Evolutionary conservation across 306 rosid species (phyloP), one percentile per base, ranked within the genome.

Genomic region (Sicyos edulis): DNA sequence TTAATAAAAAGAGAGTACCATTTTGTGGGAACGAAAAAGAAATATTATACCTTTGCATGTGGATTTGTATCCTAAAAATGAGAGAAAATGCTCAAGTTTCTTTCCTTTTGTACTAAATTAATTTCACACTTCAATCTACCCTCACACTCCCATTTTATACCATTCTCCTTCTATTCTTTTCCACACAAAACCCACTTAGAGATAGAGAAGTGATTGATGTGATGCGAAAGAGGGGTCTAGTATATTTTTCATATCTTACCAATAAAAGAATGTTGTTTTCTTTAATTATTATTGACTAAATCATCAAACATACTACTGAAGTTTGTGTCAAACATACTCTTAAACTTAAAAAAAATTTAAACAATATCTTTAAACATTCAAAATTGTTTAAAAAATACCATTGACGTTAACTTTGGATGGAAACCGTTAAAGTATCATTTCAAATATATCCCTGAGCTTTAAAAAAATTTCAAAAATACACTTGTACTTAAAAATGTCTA

Each of bases 121-220:
- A 14, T 44, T 17, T 71, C 37, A 24, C 20, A 10, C 47, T 11
- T 19, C 37, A 69, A 57, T 20, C 5, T 32, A 53, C 5, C 52
- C 66, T 65, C 72, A 70, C 75, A 14, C 70, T 58, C 42, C 66
- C 74, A 74, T 81, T 81, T 70, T 81, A 81, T 68, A 68, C 57
- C 72, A 67, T 65, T 64, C n/a, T 42, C 71, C 44, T 65, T 65
- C 16, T 24, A 14, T 8, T n/a, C 54, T 50, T 34, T 29, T 26
- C 20, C 69, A 15, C 70, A 40, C 70, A 40, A 17, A 19, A 65
- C 17, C 50, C 54, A 45, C 34, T 14, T 11, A 0, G 3, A 11
- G 37, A 44, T 9, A 66, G 52, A 4, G 32, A 65, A 22, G 20
- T n/a, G n/a, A 65, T 65, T 65, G 54, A 65, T 65, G 71, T 42